Conservation (phyloP, 257 asterid species). For the Fraxinus cuspidata region DNA sequence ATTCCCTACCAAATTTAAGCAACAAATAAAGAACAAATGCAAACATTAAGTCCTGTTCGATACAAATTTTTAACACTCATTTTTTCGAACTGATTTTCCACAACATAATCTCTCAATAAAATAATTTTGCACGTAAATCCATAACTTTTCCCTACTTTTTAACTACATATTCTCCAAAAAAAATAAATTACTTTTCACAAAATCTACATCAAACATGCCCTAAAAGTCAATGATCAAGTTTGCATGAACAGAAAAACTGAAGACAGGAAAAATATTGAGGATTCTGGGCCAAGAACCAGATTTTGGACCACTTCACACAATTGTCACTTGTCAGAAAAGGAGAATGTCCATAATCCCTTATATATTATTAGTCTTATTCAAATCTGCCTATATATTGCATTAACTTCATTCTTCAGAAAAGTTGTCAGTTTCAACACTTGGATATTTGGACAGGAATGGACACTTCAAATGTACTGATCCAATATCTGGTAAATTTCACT, state of each 20-base stretch:
- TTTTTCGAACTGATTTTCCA: no score
- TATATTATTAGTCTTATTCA: constrained; percentile 3
- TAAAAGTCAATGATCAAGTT: constrained; percentile 9
- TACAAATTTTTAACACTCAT: no score
- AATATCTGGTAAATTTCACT: background rate
- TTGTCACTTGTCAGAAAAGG: background rate
- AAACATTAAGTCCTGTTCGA: background rate
- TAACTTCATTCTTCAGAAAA: background rate
- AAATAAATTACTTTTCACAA: no score
- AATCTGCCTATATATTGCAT: background rate
- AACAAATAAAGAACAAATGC: background rate
- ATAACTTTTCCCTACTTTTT: no score
- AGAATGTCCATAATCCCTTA: background rate
- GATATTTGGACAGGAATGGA: constrained; percentile 16
- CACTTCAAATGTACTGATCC: background rate
- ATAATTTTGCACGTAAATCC: no score
- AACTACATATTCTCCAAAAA: no score
- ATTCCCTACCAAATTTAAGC: constrained; percentile 9
- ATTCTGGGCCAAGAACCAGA: constrained; percentile 13
- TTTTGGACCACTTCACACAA: background rate
- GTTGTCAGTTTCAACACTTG: constrained; percentile 4
- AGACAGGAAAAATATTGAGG: constrained; percentile 12
- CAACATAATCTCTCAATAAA: no score
- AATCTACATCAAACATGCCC: no score
- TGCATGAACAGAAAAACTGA: constrained; percentile 17